These are phyloP conservation scores for Dissophora globulifera DNA, from an alignment of 192 early-diverging fungal species.

Conservation along the genomic window DNA sequence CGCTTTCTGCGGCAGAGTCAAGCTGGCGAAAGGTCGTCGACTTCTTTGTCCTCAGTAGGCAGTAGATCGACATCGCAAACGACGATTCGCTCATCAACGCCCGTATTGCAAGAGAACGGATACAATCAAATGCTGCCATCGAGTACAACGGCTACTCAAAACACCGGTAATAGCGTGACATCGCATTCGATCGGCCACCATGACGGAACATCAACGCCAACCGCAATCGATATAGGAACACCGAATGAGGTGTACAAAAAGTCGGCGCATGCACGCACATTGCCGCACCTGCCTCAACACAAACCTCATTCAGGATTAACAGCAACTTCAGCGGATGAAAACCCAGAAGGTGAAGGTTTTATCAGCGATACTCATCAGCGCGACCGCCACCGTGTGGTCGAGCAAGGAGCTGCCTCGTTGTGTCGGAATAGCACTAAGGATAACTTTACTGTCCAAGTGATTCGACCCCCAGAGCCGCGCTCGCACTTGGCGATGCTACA, in stretches of 20 bases:
- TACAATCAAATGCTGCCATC: not conserved
- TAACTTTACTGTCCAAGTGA: constrained; percentile 15
- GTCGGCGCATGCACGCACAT: constrained; percentile 14
- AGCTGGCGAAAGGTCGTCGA: too few relatives aligned
- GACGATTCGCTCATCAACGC: too few relatives aligned
- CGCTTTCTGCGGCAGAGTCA: constrained; percentile 1
- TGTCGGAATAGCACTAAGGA: constrained; percentile 15
- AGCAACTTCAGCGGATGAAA: too few relatives aligned
- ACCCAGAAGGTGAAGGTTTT: too few relatives aligned
- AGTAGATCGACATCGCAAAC: too few relatives aligned
- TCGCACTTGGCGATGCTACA: constrained; percentile 75
- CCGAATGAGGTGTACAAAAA: constrained; percentile 28
- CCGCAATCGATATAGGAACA: constrained; percentile 11
- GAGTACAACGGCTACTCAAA: not conserved
- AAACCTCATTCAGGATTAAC: constrained; percentile 14
- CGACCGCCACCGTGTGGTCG: constrained; percentile 9
- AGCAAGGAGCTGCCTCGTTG: constrained; percentile 14
- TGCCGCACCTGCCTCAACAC: constrained; percentile 20
- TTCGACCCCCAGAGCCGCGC: constrained; percentile 49
- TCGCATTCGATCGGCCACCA: too few relatives aligned
- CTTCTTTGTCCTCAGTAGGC: not conserved
- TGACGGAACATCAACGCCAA: too few relatives aligned
- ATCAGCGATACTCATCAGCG: constrained; percentile 4
- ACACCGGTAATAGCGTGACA: too few relatives aligned
- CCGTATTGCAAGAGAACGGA: constrained; percentile 1